These are phyloP conservation scores for Psidium friedrichsthalianum DNA, from an alignment of 345 rosid genomes.

Conservation along the genomic window DNA sequence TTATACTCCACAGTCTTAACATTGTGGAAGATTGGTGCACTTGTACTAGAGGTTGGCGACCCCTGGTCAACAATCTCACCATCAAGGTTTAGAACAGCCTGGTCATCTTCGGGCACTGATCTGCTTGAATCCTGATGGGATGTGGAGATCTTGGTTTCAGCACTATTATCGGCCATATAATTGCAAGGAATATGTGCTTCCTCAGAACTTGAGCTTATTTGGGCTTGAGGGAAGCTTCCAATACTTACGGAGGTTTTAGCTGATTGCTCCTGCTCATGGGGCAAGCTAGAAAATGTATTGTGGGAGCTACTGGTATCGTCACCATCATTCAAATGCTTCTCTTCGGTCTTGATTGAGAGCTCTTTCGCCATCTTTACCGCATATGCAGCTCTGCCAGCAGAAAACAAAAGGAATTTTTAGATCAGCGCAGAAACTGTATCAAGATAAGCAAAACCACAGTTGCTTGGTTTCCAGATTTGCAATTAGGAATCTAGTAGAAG, in stretches of 20 bases:
- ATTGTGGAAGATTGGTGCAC: constrained; percentile 31
- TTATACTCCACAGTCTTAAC: constrained; percentile 20
- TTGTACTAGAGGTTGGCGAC: constrained; percentile 44
- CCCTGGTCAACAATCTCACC: constrained; percentile 33
- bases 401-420: neutral
- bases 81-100: constrained; percentile 33
- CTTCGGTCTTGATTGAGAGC: constrained; percentile 65
- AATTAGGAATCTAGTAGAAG: neutral
- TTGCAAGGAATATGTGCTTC: constrained; percentile 38
- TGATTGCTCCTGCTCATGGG: constrained; percentile 74
- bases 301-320: constrained; percentile 73
- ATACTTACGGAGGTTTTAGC: constrained; percentile 71
- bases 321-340: constrained; percentile 65
- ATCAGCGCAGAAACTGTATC: neutral
- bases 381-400: constrained; percentile 64
- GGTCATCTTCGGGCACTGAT: constrained; percentile 32
- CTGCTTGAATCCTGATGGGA: constrained; percentile 37
- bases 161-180: constrained; percentile 34
- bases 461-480: constrained; percentile 1
- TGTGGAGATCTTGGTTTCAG: constrained; percentile 22
- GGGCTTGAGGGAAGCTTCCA: constrained; percentile 87
- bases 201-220: constrained; percentile 80
- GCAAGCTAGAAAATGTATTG: constrained; percentile 77
- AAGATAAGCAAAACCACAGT: neutral
- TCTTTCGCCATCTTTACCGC: constrained; percentile 80